Conservation (phyloP, 2,329 filamentous ascomycete species). For the Rutstroemia sp. region DNA sequence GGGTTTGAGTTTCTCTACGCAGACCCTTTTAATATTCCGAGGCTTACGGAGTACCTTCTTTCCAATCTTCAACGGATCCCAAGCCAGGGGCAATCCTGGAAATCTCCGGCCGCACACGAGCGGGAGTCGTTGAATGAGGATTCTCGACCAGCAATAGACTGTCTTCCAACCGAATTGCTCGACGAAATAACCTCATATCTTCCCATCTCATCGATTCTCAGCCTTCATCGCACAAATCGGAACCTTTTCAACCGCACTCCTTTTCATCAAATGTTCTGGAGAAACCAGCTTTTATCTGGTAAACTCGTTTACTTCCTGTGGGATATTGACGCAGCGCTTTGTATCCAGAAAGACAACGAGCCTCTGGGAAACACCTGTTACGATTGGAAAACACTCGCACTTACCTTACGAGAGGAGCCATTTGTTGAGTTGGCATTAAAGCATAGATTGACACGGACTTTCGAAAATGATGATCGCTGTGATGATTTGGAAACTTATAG, state of each 20-base stretch:
- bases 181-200: conserved; percentile 6
- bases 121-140: background rate
- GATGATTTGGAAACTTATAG: background rate
- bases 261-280: conserved; percentile 7
- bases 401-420: conserved; percentile 2
- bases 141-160: conserved; percentile 1
- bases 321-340: conserved; percentile 6
- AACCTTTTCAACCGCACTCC: background rate
- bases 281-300: conserved; percentile 6
- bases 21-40: conserved; percentile 8
- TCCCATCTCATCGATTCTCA: background rate
- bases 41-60: conserved; percentile 7
- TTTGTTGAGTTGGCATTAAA: conserved; percentile 8
- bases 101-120: background rate
- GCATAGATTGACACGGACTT: background rate
- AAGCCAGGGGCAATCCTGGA: background rate
- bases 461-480: background rate
- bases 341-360: conserved; percentile 2
- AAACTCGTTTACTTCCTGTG: conserved; percentile 7
- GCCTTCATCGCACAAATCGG: conserved; percentile 1
- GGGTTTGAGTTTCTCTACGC: conserved; percentile 10
- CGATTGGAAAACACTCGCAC: conserved; percentile 4
- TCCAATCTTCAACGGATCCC: conserved; percentile 3
- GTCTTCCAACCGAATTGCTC: conserved; percentile 7
- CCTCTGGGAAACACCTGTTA: background rate